Evolutionary conservation across 2,329 filamentous ascomycete species (phyloP), one percentile per base, ranked within the genome.

Genomic region (Fusarium coicis): DNA sequence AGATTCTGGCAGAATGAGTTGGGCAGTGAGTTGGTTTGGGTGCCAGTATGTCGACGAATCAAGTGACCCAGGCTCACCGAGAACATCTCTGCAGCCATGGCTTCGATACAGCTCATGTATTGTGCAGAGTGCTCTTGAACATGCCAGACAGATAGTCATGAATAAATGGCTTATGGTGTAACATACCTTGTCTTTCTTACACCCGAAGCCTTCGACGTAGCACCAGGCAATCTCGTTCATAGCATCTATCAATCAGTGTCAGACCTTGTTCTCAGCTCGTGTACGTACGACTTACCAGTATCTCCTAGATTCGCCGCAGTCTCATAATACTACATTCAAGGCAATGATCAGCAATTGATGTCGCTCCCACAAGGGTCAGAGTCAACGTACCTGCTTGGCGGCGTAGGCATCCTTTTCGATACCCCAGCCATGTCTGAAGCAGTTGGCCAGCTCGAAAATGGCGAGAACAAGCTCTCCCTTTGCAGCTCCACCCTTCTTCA

Each of bases 171-270:
- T 64, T 46, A 55, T 55, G 43, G 60, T 64, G 52, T 50, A 60
- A 89, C 93, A 83, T 87, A 98, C 96, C 93, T 97, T 98, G 86
- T 99, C 95, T 83, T 98, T 99, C 83, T 95, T 96, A 79, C 95
- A 96, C 39, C 96, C 96, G 83, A 97, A 97, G n/a, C 96, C 96
- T 80, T 98, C 93, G 34, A 97, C 83, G 87, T 96, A 98, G 85
- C 96, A 99, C 94, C 95, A 97, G 40, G 92, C 96, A 60, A 92
- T 92, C 83, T 98, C 96, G 80, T 98, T 97, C 95, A 98, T 97
- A 65, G 95, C 96, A 85, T 99, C 96, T 91, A 76, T 68, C 67
- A 62, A 59, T 47, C 54, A 59, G 68, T 46, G 70, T 65, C 47
- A 65, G 40, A 49, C 65, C 58, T 52, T 53, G 65, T 57, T 61